Evolutionary conservation across 2,329 filamentous ascomycete genomes (phyloP), one percentile per base, ranked within the genome.

Genomic region (Arachnopeziza araneosa): DNA sequence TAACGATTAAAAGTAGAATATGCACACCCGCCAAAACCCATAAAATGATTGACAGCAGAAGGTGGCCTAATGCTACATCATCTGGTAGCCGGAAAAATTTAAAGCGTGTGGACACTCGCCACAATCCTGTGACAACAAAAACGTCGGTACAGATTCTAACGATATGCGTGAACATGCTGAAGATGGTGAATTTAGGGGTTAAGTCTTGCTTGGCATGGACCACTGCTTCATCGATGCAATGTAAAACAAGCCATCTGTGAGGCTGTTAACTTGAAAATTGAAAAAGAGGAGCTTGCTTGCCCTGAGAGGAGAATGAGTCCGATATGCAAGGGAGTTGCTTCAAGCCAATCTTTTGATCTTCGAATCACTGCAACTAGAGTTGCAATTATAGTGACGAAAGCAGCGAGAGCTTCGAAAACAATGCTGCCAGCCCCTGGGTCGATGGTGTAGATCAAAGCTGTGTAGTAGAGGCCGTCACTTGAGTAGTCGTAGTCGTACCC

Each of bases 281-380:
- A 19, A 50, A 8, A 50, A 8, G n/a, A 50, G 9, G 8, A 53
- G n/a, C n/a, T 17, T 7, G 30, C 44, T 30, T 12, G 50, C 54
- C n/a, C 24, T n/a, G 54, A 56, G 44, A 56, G 48, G 7, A 56
- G 24, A n/a, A 51, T 17, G 7, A 56, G 19, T n/a, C 54, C 54
- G 10, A 51, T 51, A 30, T 56, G 54, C 21, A 56, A 30, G 24
- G 24, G 14, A 10, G 26, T 21, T 2, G 54, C 44, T 51, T 56
- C 54, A n/a, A 44, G 44, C 54, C 54, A 56, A 32, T 56, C 44
- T 26, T 56, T 56, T 14, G 54, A 56, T 30, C 48, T 50, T 19
- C 44, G 10, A 10, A 50, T 24, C 14, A 56, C n/a, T 8, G 44
- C 54, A 17, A 50, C 26, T 14, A 56, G 44, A 14, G 32, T n/a